Evolutionary conservation across 805 yeast genomes (phyloP), one percentile per base, ranked within the genome.

Genomic region (Cyberlindnera amylophila): DNA sequence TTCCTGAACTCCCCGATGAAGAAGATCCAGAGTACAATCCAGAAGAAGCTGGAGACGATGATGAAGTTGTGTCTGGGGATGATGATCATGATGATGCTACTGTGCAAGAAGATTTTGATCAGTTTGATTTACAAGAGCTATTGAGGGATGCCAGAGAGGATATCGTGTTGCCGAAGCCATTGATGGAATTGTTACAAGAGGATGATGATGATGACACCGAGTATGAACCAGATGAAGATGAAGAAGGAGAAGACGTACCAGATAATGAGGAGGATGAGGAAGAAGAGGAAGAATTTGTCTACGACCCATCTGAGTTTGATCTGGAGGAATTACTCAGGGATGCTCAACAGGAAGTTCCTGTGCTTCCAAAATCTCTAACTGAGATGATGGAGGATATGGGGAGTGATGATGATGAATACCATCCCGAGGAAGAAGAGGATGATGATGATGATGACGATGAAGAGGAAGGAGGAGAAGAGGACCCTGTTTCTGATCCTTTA

Each of bases 201-300:
- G 47, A 39, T 6, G 48, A 42, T 17, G 46, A 42, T 19, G 49
- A 41, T 14, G 49, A 45, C 24, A 41, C 44, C 2, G 50, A 46
- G 31, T 39, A 42, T 23, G 46, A 46, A 8, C 42, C 42, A 6
- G 40, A 27, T 14, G 41, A 29, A 6, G 43, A 36, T 9, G 42
- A 34, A 6, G 47, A 36, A 3, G 39, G 29, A 2, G 42, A 26
- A 7, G 42, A 37, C n/a, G n/a, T n/a, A n/a, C n/a, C n/a, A n/a
- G n/a, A n/a, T n/a, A n/a, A n/a, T n/a, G n/a, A n/a, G 13, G 28
- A 27, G 14, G 30, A 12, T 6, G 30, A 27, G 30, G 40, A 35
- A 7, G 49, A 36, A 9, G 46, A 39, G n/a, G 38, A 30, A 9
- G 42, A 32, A n/a, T 10, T 10, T 14, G 31, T 12, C 4, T 30